Conservation (phyloP, 805 yeast genomes). For the Lipomyces starkeyi region DNA sequence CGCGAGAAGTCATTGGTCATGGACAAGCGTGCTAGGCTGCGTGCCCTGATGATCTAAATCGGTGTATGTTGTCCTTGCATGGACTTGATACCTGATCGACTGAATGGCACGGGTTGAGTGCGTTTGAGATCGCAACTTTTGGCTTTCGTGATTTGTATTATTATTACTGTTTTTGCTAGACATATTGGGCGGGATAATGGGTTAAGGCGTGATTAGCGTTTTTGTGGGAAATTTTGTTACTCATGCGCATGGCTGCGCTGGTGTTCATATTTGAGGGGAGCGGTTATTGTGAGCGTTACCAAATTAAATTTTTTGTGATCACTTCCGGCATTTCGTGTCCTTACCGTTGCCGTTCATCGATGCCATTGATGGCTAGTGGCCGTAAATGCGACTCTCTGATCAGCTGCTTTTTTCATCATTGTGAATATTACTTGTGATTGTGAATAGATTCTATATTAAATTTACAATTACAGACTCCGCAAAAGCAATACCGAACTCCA, state of each 20-base stretch:
- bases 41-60: constrained; percentile 14
- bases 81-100: too few relatives aligned
- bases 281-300: neutral
- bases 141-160: neutral
- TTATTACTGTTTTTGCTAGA: neutral
- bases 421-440: neutral
- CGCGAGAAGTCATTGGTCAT: constrained; percentile 18
- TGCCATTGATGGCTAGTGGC: neutral
- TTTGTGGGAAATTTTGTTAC: neutral
- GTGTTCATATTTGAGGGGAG: neutral
- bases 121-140: neutral
- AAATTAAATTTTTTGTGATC: neutral
- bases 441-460: neutral
- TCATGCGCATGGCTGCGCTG: neutral
- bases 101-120: neutral
- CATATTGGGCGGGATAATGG: constrained; percentile 3
- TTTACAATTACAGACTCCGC: neutral
- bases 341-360: neutral
- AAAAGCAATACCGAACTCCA: neutral
- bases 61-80: neutral
- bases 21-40: constrained; percentile 24
- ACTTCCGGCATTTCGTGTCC: neutral
- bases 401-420: neutral
- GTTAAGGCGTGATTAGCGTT: neutral
- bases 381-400: neutral